Evolutionary conservation across 352 stramenopile genomes (phyloP), one percentile per base, ranked within the genome.

Genomic region (Saprolegnia parasitica): DNA sequence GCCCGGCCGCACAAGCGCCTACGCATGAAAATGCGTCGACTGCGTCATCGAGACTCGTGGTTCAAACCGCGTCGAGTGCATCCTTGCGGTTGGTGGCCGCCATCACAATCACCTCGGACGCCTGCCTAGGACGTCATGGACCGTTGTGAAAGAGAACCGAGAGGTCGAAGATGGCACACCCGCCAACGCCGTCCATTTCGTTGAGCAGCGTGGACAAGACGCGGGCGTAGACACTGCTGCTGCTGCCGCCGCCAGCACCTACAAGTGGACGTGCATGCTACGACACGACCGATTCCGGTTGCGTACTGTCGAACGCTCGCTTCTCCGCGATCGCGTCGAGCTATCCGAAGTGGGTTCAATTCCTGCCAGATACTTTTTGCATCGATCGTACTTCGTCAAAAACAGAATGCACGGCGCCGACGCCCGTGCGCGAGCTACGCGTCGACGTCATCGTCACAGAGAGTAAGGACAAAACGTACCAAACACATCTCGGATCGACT

Each of bases 171-270:
- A 35, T 6, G 29, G 29, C n/a, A 20, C 54, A 72, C 66, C 60
- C 74, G 29, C 83, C 84, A 26, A 94, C 81, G 50, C 86, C 86
- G 52, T 94, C 86, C 83, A 94, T 90, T 70, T 94, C 86, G 63
- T 94, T 94, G 21, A 94, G 75, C 40, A 94, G 88, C 11, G 86
- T 94, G 26, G 86, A 94, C 10, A 94, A 68, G 5, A 94, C 84
- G 55, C 86, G 84, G 10, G 84, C 80, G 67, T 92, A 91, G 18
- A 94, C 86, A 54, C 84, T 72, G 24, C 58, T 83, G 57, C 65
- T 76, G 4, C 64, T 71, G 35, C 73, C 79, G 64, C 68, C 76
- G n/a, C 76, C 76, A n/a, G 75, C 74, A 11, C 23, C 72, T 37
- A 64, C n/a, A n/a, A n/a, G 21, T 29, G 56, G 18, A 18, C n/a